These are phyloP conservation scores for Phytophthora pisi DNA, from an alignment of 352 stramenopile genomes.

Conservation along the genomic window DNA sequence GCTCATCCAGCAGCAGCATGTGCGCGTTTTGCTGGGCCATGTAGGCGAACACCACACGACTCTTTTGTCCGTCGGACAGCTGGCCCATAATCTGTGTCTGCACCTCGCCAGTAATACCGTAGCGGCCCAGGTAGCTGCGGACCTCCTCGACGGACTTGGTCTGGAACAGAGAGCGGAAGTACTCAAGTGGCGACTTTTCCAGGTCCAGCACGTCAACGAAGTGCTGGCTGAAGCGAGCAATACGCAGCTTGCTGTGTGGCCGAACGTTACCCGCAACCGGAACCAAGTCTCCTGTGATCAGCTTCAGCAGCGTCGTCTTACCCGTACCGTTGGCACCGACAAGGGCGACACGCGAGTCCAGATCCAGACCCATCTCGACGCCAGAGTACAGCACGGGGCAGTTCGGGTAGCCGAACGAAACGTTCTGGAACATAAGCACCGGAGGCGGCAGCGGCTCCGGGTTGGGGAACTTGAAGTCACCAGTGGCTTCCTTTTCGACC, in stretches of 20 bases:
- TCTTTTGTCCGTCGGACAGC: conserved; percentile 97
- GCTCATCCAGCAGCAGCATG: conserved; percentile 93
- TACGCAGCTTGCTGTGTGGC: conserved; percentile 96
- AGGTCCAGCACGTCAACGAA: conserved; percentile 99
- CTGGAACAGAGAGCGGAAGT: conserved; percentile 95
- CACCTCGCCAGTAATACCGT: conserved; percentile 95
- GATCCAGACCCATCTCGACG: conserved; percentile 97
- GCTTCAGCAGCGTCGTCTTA: conserved; percentile 98
- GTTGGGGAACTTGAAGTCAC: conserved; percentile 97
- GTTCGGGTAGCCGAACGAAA: conserved; percentile 96
- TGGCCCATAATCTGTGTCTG: conserved; percentile 97
- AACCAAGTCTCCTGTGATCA: conserved; percentile 96
- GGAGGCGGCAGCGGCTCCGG: conserved; percentile 94
- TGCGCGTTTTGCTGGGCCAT: conserved; percentile 97
- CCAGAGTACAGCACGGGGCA: conserved; percentile 91
- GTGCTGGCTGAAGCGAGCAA: conserved; percentile 98
- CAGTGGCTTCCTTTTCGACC: conserved; percentile 84
- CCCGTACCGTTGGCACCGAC: conserved; percentile 97
- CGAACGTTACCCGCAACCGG: conserved; percentile 95
- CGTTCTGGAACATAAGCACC: conserved; percentile 97
- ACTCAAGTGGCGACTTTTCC: conserved; percentile 95
- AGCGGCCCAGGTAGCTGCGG: conserved; percentile 95
- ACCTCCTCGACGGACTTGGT: conserved; percentile 95
- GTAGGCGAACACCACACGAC: conserved; percentile 97
- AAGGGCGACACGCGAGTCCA: conserved; percentile 97